Evolutionary conservation across 148 eudicot genomes (phyloP).

Genomic region (Chenopodium quinoa): DNA sequence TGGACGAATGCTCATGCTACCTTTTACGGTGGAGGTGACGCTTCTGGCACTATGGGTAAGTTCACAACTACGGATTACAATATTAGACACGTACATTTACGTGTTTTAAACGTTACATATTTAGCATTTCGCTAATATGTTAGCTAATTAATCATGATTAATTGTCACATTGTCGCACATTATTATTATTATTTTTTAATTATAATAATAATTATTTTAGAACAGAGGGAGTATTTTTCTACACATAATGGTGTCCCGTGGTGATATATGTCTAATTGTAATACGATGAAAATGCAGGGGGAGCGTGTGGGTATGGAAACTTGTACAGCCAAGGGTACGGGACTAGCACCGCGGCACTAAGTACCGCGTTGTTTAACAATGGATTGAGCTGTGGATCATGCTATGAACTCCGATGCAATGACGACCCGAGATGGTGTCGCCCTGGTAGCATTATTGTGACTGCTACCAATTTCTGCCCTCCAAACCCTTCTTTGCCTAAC

Average conservation of each 20-base stretch:
- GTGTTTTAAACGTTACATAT: too few species aligned
- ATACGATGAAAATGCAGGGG: slow-evolving; percentile 38
- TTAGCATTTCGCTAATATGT: too few species aligned
- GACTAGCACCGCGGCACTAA: slow-evolving; percentile 78
- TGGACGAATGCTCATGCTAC: slow-evolving; percentile 81
- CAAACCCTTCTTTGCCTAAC: slow-evolving; percentile 57
- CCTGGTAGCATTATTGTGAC: slow-evolving; percentile 59
- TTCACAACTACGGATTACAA: slow-evolving; percentile 7
- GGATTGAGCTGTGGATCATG: slow-evolving; percentile 76
- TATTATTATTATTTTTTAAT: neutral
- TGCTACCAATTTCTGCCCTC: slow-evolving; percentile 87
- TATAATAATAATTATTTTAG: neutral
- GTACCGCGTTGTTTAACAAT: slow-evolving; percentile 78
- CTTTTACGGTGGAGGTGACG: slow-evolving; percentile 91
- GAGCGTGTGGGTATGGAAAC: slow-evolving; percentile 89
- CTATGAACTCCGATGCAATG: slow-evolving; percentile 54
- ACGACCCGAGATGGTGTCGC: slow-evolving; percentile 63
- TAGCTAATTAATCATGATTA: neutral
- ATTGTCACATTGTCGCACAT: neutral
- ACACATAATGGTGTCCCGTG: neutral
- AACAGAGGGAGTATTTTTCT: too few species aligned
- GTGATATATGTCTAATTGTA: neutral
- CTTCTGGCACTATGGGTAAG: slow-evolving; percentile 95
- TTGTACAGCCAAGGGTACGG: slow-evolving; percentile 76
- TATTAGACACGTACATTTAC: neutral